These are phyloP conservation scores for Yarrowia bubula DNA, from an alignment of 805 yeast species.

Conservation along the genomic window DNA sequence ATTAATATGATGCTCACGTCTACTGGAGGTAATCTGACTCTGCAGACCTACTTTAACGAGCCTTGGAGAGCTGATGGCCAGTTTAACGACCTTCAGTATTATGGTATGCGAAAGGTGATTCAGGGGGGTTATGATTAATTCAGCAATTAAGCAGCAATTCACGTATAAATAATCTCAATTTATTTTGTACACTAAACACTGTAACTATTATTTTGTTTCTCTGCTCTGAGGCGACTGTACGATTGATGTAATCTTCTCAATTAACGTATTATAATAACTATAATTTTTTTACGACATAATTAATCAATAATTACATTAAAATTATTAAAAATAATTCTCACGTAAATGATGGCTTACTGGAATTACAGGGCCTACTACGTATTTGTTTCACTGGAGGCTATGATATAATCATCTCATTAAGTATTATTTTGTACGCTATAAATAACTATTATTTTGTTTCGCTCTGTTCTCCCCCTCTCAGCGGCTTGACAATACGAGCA, in stretches of 20 bases:
- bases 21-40: neutral
- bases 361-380: too few relatives aligned
- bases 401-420: too few relatives aligned
- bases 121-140: neutral
- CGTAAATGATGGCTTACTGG: too few relatives aligned
- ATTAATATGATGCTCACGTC: neutral
- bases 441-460: neutral
- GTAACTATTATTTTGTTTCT: neutral
- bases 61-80: conserved; percentile 7
- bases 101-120: neutral
- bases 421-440: neutral
- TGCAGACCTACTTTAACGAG: conserved; percentile 9
- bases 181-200: too few relatives aligned
- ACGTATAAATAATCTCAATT: neutral
- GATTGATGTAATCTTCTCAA: too few relatives aligned
- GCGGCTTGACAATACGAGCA: conserved; percentile 10
- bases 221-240: too few relatives aligned
- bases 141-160: too few relatives aligned
- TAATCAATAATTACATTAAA: too few relatives aligned
- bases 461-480: conserved; percentile 12
- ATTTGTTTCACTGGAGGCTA: too few relatives aligned
- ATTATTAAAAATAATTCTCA: too few relatives aligned
- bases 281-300: too few relatives aligned
- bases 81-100: conserved; percentile 13
- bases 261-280: too few relatives aligned